phyloP scores from a whole-genome alignment of 169 alveolate genomes.

The Plasmodium ovale region DNA sequence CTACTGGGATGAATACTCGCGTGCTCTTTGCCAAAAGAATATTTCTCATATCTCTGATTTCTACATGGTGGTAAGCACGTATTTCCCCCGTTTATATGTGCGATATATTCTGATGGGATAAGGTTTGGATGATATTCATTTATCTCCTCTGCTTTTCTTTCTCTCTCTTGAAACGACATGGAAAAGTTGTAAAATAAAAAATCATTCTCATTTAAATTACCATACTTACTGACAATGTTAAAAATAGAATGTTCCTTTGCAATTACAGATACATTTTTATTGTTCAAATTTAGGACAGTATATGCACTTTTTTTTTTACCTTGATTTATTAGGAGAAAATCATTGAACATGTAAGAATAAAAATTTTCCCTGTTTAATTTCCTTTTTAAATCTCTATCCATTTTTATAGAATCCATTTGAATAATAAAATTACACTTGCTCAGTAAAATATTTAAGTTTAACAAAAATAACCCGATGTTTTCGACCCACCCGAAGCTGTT shows the following conservation, averaged over 20 bases:
- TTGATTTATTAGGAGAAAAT: slow-evolving; percentile 25
- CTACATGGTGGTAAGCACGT: too few species aligned
- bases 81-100: too few species aligned
- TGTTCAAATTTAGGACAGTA: slow-evolving; percentile 51
- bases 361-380: slow-evolving; percentile 10
- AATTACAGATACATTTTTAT: slow-evolving; percentile 25
- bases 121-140: neutral
- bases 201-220: slow-evolving; percentile 30
- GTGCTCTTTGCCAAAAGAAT: too few species aligned
- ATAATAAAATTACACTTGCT: slow-evolving; percentile 43
- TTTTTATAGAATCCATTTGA: slow-evolving; percentile 64
- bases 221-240: slow-evolving; percentile 45
- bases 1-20: too few species aligned
- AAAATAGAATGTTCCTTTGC: slow-evolving; percentile 36
- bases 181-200: slow-evolving; percentile 40
- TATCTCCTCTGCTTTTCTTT: neutral
- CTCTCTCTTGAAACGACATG: slow-evolving; percentile 40
- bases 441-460: slow-evolving; percentile 45
- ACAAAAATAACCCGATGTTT: slow-evolving; percentile 47
- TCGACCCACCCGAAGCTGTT: slow-evolving; percentile 66
- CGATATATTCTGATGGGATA: too few species aligned
- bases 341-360: slow-evolving; percentile 50
- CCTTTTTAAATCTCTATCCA: slow-evolving; percentile 9
- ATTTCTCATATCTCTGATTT: too few species aligned
- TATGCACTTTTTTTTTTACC: neutral